Conservation (phyloP, 2,329 filamentous ascomycete species). For the Paraconiothyrium brasiliense region DNA sequence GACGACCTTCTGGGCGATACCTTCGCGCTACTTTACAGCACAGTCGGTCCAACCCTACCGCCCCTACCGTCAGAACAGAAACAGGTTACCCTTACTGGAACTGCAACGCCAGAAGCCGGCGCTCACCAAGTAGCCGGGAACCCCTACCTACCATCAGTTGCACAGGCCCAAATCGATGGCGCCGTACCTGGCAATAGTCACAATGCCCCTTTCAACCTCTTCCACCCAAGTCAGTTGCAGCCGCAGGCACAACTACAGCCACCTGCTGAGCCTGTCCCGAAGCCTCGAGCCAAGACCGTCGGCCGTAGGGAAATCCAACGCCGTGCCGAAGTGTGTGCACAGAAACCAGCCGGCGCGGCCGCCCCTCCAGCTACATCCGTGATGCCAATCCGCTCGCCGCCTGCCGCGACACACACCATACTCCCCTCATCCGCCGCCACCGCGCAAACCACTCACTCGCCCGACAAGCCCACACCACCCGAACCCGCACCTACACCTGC, state of each 20-base stretch:
- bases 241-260: conserved; percentile 29
- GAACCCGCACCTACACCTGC: conserved; percentile 21
- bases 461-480: conserved; percentile 24
- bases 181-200: conserved; percentile 21
- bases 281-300: conserved; percentile 64
- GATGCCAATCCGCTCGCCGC: conserved; percentile 48
- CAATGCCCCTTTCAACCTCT: conserved; percentile 36
- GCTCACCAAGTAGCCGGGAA: conserved; percentile 23
- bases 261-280: conserved; percentile 31
- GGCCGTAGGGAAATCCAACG: conserved; percentile 67
- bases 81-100: conserved; percentile 25
- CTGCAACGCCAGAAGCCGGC: conserved; percentile 17
- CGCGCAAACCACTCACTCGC: neutral
- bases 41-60: conserved; percentile 69
- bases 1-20: conserved; percentile 95
- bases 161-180: conserved; percentile 46
- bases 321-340: conserved; percentile 65
- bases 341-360: conserved; percentile 48
- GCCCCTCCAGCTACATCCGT: conserved; percentile 27
- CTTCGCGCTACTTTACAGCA: conserved; percentile 79
- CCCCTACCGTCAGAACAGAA: conserved; percentile 55
- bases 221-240: conserved; percentile 37
- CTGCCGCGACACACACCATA: conserved; percentile 23
- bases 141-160: conserved; percentile 42
- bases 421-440: conserved; percentile 25